Evolutionary conservation across 768 basidiomycete species (phyloP).

Genomic region (Tephrocybe sp.): DNA sequence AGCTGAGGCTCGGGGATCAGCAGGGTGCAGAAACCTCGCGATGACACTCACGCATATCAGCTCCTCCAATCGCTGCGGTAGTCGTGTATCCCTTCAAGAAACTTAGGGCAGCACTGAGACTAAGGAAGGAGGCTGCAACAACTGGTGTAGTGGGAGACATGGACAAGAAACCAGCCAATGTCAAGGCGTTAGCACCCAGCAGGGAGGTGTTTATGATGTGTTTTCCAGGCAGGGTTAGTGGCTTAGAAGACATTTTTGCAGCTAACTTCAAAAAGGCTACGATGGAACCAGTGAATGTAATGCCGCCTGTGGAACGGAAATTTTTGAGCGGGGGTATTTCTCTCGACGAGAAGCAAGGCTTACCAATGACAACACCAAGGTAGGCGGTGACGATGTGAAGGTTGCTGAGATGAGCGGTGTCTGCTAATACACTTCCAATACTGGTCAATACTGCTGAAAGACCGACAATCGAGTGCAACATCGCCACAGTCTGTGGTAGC

Average conservation of each 20-base stretch:
- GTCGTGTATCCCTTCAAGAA: constrained; percentile 87
- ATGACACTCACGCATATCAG: constrained; percentile 81
- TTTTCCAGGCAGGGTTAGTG: constrained; percentile 70
- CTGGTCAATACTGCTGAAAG: constrained; percentile 87
- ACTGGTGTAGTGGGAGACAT: constrained; percentile 67
- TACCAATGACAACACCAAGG: constrained; percentile 80
- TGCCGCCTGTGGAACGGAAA: constrained; percentile 52
- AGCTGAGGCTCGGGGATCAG: too few relatives aligned
- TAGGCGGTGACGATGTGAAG: constrained; percentile 85
- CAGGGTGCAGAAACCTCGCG: too few relatives aligned
- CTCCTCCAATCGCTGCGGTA: constrained; percentile 89
- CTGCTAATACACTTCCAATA: constrained; percentile 76
- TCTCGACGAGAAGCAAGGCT: neutral
- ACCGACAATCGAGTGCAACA: constrained; percentile 87
- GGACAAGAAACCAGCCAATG: constrained; percentile 76
- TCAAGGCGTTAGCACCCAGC: constrained; percentile 66
- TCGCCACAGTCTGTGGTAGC: constrained; percentile 75
- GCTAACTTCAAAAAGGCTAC: constrained; percentile 89
- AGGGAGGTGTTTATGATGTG: constrained; percentile 73
- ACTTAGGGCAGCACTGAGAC: constrained; percentile 69
- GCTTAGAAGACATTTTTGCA: constrained; percentile 74
- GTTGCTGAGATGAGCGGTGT: constrained; percentile 62
- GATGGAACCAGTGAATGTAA: constrained; percentile 88
- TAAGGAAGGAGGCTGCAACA: constrained; percentile 76
- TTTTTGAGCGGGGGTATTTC: neutral